phyloP scores from a whole-genome alignment of 805 yeast genomes.

The Pichia californica region DNA sequence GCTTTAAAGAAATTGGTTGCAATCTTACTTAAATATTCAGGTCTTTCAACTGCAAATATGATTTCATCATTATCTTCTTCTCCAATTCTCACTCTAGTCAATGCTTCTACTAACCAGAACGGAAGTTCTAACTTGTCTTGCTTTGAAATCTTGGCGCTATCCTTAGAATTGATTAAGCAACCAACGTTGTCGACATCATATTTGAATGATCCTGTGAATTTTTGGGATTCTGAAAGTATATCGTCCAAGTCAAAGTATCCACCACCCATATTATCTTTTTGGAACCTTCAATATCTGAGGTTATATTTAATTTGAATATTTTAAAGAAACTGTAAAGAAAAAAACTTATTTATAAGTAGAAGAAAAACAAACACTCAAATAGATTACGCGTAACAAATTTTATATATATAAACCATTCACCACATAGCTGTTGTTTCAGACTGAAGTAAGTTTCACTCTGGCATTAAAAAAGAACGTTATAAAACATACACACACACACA shows the following conservation, averaged over 20 bases:
- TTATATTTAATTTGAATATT: too few relatives aligned
- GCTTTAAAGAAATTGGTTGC: conserved; percentile 80
- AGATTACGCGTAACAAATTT: too few relatives aligned
- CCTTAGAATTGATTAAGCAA: conserved; percentile 73
- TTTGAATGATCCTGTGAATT: conserved; percentile 7
- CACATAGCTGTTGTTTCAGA: too few relatives aligned
- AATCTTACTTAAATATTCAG: conserved; percentile 57
- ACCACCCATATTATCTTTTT: neutral
- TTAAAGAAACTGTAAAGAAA: too few relatives aligned
- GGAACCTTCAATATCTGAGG: too few relatives aligned
- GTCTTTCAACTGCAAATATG: conserved; percentile 62
- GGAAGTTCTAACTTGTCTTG: conserved; percentile 74
- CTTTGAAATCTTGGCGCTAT: conserved; percentile 43
- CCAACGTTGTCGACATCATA: conserved; percentile 54
- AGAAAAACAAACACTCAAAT: neutral
- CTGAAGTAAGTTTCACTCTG: too few relatives aligned
- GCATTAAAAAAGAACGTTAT: too few relatives aligned
- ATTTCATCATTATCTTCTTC: conserved; percentile 1
- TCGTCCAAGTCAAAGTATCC: conserved; percentile 74
- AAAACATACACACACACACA: too few relatives aligned
- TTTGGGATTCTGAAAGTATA: conserved; percentile 58
- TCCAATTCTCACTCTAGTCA: neutral
- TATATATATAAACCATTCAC: too few relatives aligned
- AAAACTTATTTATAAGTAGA: too few relatives aligned
- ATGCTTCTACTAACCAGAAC: conserved; percentile 64